Evolutionary conservation across 257 asterid genomes (phyloP), one percentile per base, ranked within the genome.

Genomic region (Solanum pinnatisectum): DNA sequence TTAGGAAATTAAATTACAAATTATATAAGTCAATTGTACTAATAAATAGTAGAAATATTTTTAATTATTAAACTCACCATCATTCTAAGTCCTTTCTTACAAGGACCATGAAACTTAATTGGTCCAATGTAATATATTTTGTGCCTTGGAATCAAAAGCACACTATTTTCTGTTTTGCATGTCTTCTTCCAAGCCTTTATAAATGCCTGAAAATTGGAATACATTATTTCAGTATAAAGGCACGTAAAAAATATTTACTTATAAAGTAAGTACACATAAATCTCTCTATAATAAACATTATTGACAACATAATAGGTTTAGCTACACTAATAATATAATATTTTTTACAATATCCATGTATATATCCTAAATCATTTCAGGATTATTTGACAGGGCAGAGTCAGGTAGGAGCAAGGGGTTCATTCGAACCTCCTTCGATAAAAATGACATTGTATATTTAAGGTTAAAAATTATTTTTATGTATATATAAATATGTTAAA

Each of bases 101-200:
- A 96, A 20, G 98, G 99, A 42, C 99, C 98, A 4, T 88, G 73
- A 36, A 97, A 94, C 23, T 87, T 91, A 5, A 93, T 86, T 65
- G 95, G 98, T 86, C 94, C 94, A 70, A 96, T 90, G 88, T 88
- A 92, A 87, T 95, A 97, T 42, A 89, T 93, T 74, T 91, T 93
- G 82, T 83, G 90, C 25, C 86, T 60, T 36, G 99, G 98, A 76
- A 97, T 94, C 84, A 92, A 46, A 37, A 95, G 86, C 63, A 63
- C 91, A 56, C 92, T 81, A 33, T 91, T n/a, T 88, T 16, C 87
- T 12, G 87, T 76, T 70, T 94, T 91, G 88, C 98, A 96, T 67
- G 96, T 96, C 87, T 76, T 90, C 76, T 90, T 91, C 99, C 99
- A 97, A 78, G 98, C 98, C 27, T 71, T 87, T 83, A 86, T 83